These are phyloP conservation scores for Diaporthe batatas DNA, from an alignment of 2,329 filamentous ascomycete species.

Conservation along the genomic window DNA sequence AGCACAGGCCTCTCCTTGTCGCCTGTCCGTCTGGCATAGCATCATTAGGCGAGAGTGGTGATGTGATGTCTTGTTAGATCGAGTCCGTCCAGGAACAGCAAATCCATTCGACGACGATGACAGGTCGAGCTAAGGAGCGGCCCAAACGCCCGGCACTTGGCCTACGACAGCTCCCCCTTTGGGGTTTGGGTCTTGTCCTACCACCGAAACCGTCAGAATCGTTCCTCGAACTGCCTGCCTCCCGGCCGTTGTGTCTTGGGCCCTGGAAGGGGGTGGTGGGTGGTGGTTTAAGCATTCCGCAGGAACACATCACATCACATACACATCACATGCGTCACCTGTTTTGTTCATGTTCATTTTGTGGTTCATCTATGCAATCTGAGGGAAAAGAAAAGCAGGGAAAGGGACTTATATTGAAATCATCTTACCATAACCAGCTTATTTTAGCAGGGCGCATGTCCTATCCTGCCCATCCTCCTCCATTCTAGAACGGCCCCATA, in stretches of 20 bases:
- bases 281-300: background rate
- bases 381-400: background rate
- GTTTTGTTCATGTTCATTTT: background rate
- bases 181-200: conserved; percentile 11
- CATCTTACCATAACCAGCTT: too few relatives aligned
- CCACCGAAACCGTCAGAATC: conserved; percentile 15
- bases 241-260: conserved; percentile 25
- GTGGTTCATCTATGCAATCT: background rate
- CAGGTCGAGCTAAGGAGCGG: conserved; percentile 21
- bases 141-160: conserved; percentile 26
- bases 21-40: background rate
- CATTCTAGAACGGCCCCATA: conserved; percentile 31
- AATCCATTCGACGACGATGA: background rate
- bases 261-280: background rate
- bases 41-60: background rate
- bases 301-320: background rate
- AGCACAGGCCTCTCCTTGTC: conserved; percentile 4
- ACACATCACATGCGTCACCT: background rate
- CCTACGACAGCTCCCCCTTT: background rate
- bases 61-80: conserved; percentile 1
- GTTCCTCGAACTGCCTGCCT: conserved; percentile 29
- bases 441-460: background rate
- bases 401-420: too few relatives aligned
- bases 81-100: background rate
- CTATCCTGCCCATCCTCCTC: conserved; percentile 7